Base-by-base conservation (phyloP, 1,139 yeast genomes). In the Tardiomyces depauwii region DNA sequence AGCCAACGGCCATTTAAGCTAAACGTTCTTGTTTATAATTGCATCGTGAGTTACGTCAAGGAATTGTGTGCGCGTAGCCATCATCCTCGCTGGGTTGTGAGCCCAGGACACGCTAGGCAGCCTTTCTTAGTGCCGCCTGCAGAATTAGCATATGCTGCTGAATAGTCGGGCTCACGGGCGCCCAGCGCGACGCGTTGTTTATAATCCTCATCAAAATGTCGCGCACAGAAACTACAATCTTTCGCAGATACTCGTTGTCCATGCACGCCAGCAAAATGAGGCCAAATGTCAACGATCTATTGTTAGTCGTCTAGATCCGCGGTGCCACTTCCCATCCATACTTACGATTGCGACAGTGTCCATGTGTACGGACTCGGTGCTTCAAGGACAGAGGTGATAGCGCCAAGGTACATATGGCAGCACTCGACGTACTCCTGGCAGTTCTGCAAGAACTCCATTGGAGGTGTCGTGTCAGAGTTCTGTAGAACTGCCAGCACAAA, bases 331-430 rank as follows among this genome's bases (percentile, higher is more conserved):
- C 49, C 45, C 1, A 52, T 51, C 5, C 53, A 53, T 6, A 51
- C 38, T 6, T 51, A 49, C 18, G 50, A 44, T 45, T 44, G 48
- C 18, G 49, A 45, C 19, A 51, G 42, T 2, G 55, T 52, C 55
- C 55, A 52, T 7, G 55, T 50, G 43, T 51, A 52, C 1, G 53
- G 49, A 12, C 51, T 41, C 21, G 54, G 49, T 21, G 45, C 42
- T 3, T 47, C 43, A 10, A 52, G 47, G 18, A 46, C 47, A 13
- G 45, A 36, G 7, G 48, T 45, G 4, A 45, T 45, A 27, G 45
- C 45, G 21, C 49, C 42, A n/a, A 52, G 28, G 41, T 51, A 52
- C 38, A 42, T 41, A 19, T 53, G 45, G 36, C 44, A 43, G 39
- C 54, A 51, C 9, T 48, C 45, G 23, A 52, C 42, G 36, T 53